Conservation (phyloP, 179 eudicot genomes). For the Silene coronaria region DNA sequence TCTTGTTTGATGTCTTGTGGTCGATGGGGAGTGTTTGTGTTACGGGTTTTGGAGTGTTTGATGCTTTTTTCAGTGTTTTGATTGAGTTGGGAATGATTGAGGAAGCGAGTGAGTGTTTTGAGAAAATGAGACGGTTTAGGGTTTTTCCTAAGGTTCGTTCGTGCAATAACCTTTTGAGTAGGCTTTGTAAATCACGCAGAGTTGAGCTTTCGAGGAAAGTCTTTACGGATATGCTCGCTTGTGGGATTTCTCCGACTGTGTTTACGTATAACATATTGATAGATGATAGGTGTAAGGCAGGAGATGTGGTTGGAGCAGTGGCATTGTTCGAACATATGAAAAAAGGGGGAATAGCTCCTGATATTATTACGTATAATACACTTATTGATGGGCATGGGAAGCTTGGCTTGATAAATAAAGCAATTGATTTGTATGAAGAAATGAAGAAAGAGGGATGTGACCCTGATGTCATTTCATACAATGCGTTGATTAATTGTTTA, state of each 20-base stretch:
- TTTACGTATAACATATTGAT: conserved; percentile 86
- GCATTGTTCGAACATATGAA: conserved; percentile 61
- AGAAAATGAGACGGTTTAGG: conserved; percentile 49
- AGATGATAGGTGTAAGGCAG: conserved; percentile 65
- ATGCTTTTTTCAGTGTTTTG: conserved; percentile 64
- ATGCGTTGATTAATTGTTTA: conserved; percentile 74
- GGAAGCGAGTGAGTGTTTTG: conserved; percentile 67
- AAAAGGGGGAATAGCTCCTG: conserved; percentile 49
- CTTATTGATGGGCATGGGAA: conserved; percentile 87
- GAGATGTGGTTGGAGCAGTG: conserved; percentile 53
- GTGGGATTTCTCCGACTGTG: conserved; percentile 62
- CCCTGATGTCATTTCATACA: conserved; percentile 86
- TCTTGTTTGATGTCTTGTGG: conserved; percentile 62
- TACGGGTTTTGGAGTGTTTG: conserved; percentile 80
- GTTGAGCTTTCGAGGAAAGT: conserved; percentile 40
- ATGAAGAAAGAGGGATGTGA: conserved; percentile 58
- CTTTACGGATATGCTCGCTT: conserved; percentile 55
- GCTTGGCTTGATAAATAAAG: conserved; percentile 53
- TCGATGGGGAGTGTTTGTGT: conserved; percentile 51
- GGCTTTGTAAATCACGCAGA: conserved; percentile 47
- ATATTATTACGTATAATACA: conserved; percentile 82
- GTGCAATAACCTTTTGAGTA: conserved; percentile 66
- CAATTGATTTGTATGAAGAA: conserved; percentile 46
- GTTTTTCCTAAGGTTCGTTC: conserved; percentile 78
- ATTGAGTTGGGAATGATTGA: conserved; percentile 67